Evolutionary conservation across 441 rosid genomes (phyloP), one percentile per base, ranked within the genome.

Genomic region (Arabidopsis hybrid): DNA sequence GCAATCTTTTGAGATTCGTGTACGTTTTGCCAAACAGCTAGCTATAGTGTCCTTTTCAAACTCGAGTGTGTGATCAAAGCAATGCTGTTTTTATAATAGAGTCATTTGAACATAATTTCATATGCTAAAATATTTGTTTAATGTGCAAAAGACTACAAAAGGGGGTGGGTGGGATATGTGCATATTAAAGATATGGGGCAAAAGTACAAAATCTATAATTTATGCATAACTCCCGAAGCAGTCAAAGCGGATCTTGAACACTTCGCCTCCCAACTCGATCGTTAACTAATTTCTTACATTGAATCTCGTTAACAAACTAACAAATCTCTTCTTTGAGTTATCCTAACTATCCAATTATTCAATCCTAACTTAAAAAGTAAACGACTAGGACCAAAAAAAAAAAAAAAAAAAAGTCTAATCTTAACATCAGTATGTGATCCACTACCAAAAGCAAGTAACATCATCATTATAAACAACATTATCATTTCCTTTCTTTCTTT

Each of bases 391-490:
- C 59, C 36, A 14, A 8, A 35, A 55, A 7, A 17, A 69, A 42
- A 38, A 67, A 67, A n/a, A 61, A 17, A 45, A 10, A 45, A 61
- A 43, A 60, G 55, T 77, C 46, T 53, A 71, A 77, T 71, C 76
- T 71, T 65, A 60, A 42, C 68, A 71, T 70, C 53, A 70, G 75
- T 70, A 58, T 77, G 46, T 62, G 70, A 77, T 66, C 77, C 80
- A 77, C 80, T 77, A 77, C n/a, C 39, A 53, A 77, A 77, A 55
- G 60, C 58, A 77, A 72, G 17, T 77, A 77, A 72, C 80, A 72
- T 77, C 80, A 77, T 77, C 73, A 77, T 77, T 77, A 52, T 26
- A 60, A 77, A 77, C 73, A 66, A 77, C 80, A 72, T 66, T 72
- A 77, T 72, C 73, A 77, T 71, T 71, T 63, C 73, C 51, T 18